These are phyloP conservation scores for Priceomyces haplophilus DNA, from an alignment of 805 yeast genomes.

Conservation along the genomic window DNA sequence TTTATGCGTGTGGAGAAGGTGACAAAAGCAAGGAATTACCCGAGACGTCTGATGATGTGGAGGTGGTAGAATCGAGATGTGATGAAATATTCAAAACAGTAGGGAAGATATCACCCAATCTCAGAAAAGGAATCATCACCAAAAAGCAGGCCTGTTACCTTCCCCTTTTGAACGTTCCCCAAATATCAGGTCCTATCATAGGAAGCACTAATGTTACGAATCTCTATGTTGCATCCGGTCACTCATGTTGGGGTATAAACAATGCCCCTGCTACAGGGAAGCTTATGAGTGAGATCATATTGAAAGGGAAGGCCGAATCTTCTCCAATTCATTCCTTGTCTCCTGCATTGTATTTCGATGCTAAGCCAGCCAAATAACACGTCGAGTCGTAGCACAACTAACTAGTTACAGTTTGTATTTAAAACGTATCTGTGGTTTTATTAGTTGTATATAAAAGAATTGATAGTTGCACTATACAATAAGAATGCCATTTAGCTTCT, in stretches of 20 bases:
- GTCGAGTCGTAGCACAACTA: not conserved
- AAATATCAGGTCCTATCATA: slow-evolving; percentile 87
- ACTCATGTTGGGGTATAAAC: slow-evolving; percentile 98
- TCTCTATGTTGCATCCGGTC: slow-evolving; percentile 83
- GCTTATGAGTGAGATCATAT: slow-evolving; percentile 77
- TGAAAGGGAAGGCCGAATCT: slow-evolving; percentile 77
- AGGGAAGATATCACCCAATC: slow-evolving; percentile 65
- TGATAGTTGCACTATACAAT: slow-evolving; percentile 10
- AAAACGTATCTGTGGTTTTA: slow-evolving; percentile 12
- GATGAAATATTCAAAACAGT: slow-evolving; percentile 83
- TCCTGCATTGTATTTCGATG: slow-evolving; percentile 86
- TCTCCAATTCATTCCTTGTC: slow-evolving; percentile 82
- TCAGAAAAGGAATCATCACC: slow-evolving; percentile 70
- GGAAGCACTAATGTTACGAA: slow-evolving; percentile 89
- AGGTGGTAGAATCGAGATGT: slow-evolving; percentile 81
- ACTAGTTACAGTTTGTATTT: slow-evolving; percentile 3
- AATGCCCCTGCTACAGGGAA: slow-evolving; percentile 98
- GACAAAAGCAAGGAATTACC: slow-evolving; percentile 89
- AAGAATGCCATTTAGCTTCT: slow-evolving; percentile 55
- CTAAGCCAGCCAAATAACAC: slow-evolving; percentile 24
- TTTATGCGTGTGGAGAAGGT: slow-evolving; percentile 96
- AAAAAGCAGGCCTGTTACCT: slow-evolving; percentile 92
- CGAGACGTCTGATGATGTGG: slow-evolving; percentile 90
- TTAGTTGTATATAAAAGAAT: slow-evolving; percentile 13
- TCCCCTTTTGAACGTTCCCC: slow-evolving; percentile 91